Evolutionary conservation across 2,329 filamentous ascomycete genomes (phyloP).

Genomic region (Talaromyces albobiverticillius): DNA sequence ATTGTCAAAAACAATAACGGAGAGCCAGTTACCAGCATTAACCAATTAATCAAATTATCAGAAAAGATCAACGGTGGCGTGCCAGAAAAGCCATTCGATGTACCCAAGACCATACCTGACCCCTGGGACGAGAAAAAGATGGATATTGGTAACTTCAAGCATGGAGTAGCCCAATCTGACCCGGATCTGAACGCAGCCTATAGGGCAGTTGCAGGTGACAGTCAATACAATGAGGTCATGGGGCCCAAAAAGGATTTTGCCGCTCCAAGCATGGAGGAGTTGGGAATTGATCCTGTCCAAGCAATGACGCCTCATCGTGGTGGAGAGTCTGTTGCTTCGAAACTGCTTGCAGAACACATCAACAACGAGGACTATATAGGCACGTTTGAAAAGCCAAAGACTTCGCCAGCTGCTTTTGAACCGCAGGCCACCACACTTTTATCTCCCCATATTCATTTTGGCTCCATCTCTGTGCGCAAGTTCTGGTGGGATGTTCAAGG

Average conservation of each 20-base stretch:
- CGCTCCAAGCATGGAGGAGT: constrained; percentile 67
- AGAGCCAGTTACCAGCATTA: constrained; percentile 72
- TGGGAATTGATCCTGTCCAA: constrained; percentile 56
- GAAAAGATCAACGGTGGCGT: constrained; percentile 55
- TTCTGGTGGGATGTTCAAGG: constrained; percentile 72
- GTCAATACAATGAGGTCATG: constrained; percentile 59
- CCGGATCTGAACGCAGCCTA: constrained; percentile 61
- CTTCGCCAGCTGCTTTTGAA: constrained; percentile 69
- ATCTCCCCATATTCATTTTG: constrained; percentile 72
- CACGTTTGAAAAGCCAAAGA: constrained; percentile 73
- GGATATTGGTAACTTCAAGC: constrained; percentile 55
- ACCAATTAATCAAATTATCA: constrained; percentile 63
- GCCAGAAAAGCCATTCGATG: constrained; percentile 59
- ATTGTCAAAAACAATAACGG: constrained; percentile 63
- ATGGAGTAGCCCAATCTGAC: constrained; percentile 48
- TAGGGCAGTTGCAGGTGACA: constrained; percentile 51
- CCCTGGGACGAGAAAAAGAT: constrained; percentile 55
- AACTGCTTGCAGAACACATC: constrained; percentile 58
- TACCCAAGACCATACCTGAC: constrained; percentile 60
- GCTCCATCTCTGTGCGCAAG: constrained; percentile 64
- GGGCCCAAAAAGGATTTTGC: constrained; percentile 68
- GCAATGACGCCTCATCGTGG: constrained; percentile 67
- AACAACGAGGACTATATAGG: constrained; percentile 64
- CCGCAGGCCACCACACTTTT: constrained; percentile 71
- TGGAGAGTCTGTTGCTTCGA: constrained; percentile 65